Evolutionary conservation across 2,329 filamentous ascomycete genomes (phyloP).

Genomic region (Claviceps pazoutovae): DNA sequence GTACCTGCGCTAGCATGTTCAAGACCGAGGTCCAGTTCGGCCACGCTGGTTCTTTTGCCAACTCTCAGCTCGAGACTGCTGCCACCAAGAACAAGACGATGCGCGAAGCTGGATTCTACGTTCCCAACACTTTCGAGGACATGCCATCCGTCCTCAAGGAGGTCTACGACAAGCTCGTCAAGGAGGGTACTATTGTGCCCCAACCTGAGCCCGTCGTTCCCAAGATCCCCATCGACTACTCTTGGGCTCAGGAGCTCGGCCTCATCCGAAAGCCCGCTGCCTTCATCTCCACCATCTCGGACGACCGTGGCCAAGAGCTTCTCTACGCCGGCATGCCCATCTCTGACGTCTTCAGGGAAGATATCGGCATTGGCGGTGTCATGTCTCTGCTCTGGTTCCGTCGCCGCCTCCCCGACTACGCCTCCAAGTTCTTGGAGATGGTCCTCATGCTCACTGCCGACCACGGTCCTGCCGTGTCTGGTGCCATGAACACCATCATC

Average conservation of each 20-base stretch:
- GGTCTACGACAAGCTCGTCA: slow-evolving; percentile 82
- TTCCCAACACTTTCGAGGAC: slow-evolving; percentile 94
- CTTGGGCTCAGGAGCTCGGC: slow-evolving; percentile 97
- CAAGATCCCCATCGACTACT: slow-evolving; percentile 99
- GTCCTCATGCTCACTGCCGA: slow-evolving; percentile 99
- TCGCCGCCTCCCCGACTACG: slow-evolving; percentile 86
- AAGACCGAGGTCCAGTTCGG: slow-evolving; percentile 99
- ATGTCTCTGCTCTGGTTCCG: slow-evolving; percentile 99
- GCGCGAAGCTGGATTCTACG: slow-evolving; percentile 86
- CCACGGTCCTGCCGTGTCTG: slow-evolving; percentile 95
- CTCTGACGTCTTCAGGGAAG: slow-evolving; percentile 98
- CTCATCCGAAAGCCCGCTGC: slow-evolving; percentile 99
- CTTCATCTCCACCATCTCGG: slow-evolving; percentile 99
- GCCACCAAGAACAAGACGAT: slow-evolving; percentile 94
- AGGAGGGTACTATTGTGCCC: slow-evolving; percentile 72
- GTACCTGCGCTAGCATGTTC: slow-evolving; percentile 98
- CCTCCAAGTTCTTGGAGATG: slow-evolving; percentile 99
- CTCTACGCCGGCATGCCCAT: slow-evolving; percentile 99
- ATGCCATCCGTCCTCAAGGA: slow-evolving; percentile 62
- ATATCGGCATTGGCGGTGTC: slow-evolving; percentile 98
- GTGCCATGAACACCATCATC: slow-evolving; percentile 99
- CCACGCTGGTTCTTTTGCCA: slow-evolving; percentile 95
- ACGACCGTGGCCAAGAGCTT: slow-evolving; percentile 98
- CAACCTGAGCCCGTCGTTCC: slow-evolving; percentile 81
- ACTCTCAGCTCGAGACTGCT: slow-evolving; percentile 97